Evolutionary conservation across 169 alveolate genomes (phyloP), one percentile per base, ranked within the genome.

Genomic region (Eimeria tenella): DNA sequence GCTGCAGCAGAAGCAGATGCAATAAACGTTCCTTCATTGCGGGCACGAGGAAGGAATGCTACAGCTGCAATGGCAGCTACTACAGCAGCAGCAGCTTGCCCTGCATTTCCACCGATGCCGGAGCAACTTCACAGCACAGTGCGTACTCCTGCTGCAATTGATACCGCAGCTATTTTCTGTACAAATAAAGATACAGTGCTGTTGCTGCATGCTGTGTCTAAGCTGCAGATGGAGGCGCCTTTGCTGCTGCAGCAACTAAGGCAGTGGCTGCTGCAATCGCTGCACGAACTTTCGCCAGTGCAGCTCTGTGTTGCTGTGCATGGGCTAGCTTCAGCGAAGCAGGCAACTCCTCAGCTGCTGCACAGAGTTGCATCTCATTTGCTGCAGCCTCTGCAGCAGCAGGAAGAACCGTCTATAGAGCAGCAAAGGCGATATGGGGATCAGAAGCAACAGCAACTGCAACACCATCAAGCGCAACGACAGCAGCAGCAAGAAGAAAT

Each of bases 301-400:
- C 90, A 58, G 90, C 31, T 75, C 11, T 15, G 50, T 50, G 86
- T 75, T 7, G 86, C 86, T 8, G 56, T 49, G 25, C 55, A 75
- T 50, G 86, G 63, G 1, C 52, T 75, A 5, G 86, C 86, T 11
- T 65, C 86, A 75, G 86, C 86, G 17, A 25, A 71, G 55, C 82
- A 71, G 50, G 82, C 82, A 71, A 50, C 17, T 21, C 15, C 49
- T 8, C n/a, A n/a, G 55, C 56, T 71, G 82, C 82, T 71, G 82
- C 82, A 13, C 19, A 8, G 10, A 17, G 53, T 71, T 7, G 82
- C 56, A n/a, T 5, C 10, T 7, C 56, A 25, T 21, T 8, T 71
- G 82, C 82, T 71, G 55, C 82, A 71, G 82, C 73, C 73, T 8
- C 73, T 63, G 73, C 82, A 21, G 82, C 82, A 6, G 82, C 82